A percentile compares a stretch with the other conserved stretches of the same genome.
Evolutionary conservation across 2,329 filamentous ascomycete genomes (phyloP).

Genomic region (Stagonosporopsis vannaccii): DNA sequence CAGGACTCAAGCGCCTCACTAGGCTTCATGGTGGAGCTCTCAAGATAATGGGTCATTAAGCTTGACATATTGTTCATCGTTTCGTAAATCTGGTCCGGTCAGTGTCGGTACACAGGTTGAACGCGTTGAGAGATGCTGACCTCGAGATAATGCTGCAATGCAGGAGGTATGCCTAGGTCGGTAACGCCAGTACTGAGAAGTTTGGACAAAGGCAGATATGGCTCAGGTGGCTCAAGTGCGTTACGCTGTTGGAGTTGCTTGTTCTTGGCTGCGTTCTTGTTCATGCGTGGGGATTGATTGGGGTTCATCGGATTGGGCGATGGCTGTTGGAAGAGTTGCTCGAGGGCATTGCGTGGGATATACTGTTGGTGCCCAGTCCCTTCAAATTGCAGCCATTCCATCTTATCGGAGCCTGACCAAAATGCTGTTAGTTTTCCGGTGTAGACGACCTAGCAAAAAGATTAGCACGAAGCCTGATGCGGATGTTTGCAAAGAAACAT

Average conservation of each 20-base stretch:
- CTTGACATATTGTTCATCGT: conserved; percentile 70
- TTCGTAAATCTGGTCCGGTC: conserved; percentile 63
- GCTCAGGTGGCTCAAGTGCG: conserved; percentile 40
- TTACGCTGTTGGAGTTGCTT: conserved; percentile 47
- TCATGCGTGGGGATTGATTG: conserved; percentile 64
- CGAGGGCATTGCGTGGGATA: conserved; percentile 71
- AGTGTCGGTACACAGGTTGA: conserved; percentile 18
- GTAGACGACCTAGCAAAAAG: conserved; percentile 69
- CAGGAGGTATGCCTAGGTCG: conserved; percentile 63
- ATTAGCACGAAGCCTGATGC: conserved; percentile 1
- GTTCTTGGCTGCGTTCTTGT: conserved; percentile 62
- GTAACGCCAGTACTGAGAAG: conserved; percentile 57
- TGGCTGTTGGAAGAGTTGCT: conserved; percentile 53
- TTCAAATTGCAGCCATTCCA: conserved; percentile 85
- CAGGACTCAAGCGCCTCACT: conserved; percentile 63
- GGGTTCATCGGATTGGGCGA: conserved; percentile 57
- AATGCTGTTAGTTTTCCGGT: conserved; percentile 79
- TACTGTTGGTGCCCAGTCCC: conserved; percentile 83
- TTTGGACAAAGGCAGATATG: conserved; percentile 54
- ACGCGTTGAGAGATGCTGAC: conserved; percentile 51
- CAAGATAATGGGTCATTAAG: conserved; percentile 64
- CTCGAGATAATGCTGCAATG: conserved; percentile 68
- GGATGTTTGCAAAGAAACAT: conserved; percentile 46
- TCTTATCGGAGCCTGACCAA: conserved; percentile 78
- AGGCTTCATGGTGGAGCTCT: conserved; percentile 61